Percentiles rank a stretch among this genome's conserved stretches.
phyloP scores from a whole-genome alignment of 2,329 filamentous ascomycete species.

The Setomelanomma holmii region DNA sequence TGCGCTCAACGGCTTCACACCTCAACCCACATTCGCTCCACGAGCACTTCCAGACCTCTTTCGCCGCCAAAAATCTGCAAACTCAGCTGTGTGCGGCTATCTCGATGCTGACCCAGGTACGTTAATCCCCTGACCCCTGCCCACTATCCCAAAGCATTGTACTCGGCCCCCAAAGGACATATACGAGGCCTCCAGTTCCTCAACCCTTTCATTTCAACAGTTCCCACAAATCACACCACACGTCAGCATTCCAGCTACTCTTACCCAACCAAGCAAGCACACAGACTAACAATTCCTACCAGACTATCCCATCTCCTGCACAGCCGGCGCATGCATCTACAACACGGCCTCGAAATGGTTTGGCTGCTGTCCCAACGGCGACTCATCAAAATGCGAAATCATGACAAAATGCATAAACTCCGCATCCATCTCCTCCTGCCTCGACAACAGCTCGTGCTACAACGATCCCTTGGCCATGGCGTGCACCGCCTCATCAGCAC shows the following conservation, averaged over 20 bases:
- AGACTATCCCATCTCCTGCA: constrained; percentile 19
- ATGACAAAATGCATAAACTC: constrained; percentile 21
- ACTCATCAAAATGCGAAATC: constrained; percentile 8
- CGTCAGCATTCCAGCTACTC: neutral
- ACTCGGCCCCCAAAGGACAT: neutral
- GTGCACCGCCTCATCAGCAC: constrained; percentile 13
- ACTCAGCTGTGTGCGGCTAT: constrained; percentile 18
- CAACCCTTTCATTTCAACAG: neutral
- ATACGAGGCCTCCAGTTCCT: neutral
- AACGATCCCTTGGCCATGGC: constrained; percentile 13
- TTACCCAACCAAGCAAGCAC: neutral
- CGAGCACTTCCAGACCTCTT: constrained; percentile 15
- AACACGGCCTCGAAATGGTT: constrained; percentile 20
- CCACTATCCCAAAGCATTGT: neutral
- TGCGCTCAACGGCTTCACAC: constrained; percentile 15
- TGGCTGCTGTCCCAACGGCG: constrained; percentile 24
- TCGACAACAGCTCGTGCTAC: constrained; percentile 14
- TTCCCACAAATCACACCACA: neutral
- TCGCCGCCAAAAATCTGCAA: constrained; percentile 15
- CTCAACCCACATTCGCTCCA: constrained; percentile 13
- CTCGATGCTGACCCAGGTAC: constrained; percentile 19
- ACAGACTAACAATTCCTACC: neutral
- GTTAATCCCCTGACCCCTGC: neutral
- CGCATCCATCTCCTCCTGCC: constrained; percentile 13
- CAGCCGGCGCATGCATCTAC: constrained; percentile 16